Conservation (phyloP, 2,329 filamentous ascomycete genomes). For the Penicillium sp. region DNA sequence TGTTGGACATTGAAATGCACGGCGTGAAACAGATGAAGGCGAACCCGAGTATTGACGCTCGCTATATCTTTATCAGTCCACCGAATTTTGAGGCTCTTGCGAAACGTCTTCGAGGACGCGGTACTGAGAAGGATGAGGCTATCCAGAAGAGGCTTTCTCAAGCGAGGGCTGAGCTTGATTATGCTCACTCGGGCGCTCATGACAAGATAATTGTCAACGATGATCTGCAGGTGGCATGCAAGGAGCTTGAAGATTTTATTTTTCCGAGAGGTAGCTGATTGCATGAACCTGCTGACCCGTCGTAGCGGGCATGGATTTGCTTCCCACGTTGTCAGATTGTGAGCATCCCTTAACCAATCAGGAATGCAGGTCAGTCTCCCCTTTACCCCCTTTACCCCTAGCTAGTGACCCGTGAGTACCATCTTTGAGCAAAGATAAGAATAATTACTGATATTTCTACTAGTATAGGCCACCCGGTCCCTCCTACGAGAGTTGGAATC, state of each 20-base stretch:
- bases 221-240: constrained; percentile 54
- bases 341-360: not conserved
- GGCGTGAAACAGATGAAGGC: constrained; percentile 85
- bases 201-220: constrained; percentile 64
- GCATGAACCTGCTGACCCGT: not conserved
- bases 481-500: not conserved
- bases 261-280: not conserved
- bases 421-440: not conserved
- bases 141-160: constrained; percentile 66
- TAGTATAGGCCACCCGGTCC: not conserved
- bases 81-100: constrained; percentile 71
- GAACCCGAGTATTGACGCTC: constrained; percentile 62
- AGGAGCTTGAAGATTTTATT: constrained; percentile 31
- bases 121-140: constrained; percentile 69
- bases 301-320: not conserved
- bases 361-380: too few species aligned
- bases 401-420: not conserved
- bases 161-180: constrained; percentile 69
- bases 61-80: constrained; percentile 78
- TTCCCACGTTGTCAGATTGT: not conserved
- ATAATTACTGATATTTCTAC: not conserved
- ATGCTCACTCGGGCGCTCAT: constrained; percentile 62
- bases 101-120: constrained; percentile 65
- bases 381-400: not conserved
- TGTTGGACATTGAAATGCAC: constrained; percentile 88